These are phyloP conservation scores for Tolypocladium album DNA, from an alignment of 2,329 filamentous ascomycete species.

Conservation along the genomic window DNA sequence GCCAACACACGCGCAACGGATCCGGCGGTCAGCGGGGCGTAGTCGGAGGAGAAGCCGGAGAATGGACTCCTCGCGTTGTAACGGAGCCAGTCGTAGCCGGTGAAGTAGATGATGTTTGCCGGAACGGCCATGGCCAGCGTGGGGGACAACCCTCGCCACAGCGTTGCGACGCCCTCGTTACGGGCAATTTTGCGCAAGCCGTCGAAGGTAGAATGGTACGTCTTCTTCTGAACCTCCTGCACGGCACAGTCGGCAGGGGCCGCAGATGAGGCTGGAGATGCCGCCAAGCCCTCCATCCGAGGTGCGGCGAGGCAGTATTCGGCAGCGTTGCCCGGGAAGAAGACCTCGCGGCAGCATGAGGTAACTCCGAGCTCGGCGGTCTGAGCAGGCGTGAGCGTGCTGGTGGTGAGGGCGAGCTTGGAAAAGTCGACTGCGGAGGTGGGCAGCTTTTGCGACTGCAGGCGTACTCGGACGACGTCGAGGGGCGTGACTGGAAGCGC, in stretches of 20 bases:
- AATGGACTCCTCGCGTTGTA: slow-evolving; percentile 65
- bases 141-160: slow-evolving; percentile 92
- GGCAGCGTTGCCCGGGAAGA: slow-evolving; percentile 82
- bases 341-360: slow-evolving; percentile 91
- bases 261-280: slow-evolving; percentile 32
- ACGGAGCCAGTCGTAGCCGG: slow-evolving; percentile 91
- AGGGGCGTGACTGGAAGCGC: slow-evolving; percentile 68
- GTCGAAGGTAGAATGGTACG: slow-evolving; percentile 84
- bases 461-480: slow-evolving; percentile 88
- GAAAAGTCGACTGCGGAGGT: slow-evolving; percentile 41
- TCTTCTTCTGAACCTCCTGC: slow-evolving; percentile 73
- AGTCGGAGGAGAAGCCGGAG: slow-evolving; percentile 51
- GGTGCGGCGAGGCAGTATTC: slow-evolving; percentile 70
- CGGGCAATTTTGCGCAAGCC: slow-evolving; percentile 88
- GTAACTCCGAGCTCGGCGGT: slow-evolving; percentile 79
- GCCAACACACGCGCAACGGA: slow-evolving; percentile 68
- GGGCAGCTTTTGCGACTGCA: slow-evolving; percentile 66
- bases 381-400: slow-evolving; percentile 58
- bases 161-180: slow-evolving; percentile 74
- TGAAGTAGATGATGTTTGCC: slow-evolving; percentile 96
- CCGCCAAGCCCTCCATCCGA: slow-evolving; percentile 34
- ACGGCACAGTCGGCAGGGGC: slow-evolving; percentile 64
- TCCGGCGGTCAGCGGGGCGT: slow-evolving; percentile 72
- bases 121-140: slow-evolving; percentile 91
- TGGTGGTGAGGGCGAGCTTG: slow-evolving; percentile 42